Evolutionary conservation across 2,329 filamentous ascomycete species (phyloP), one percentile per base, ranked within the genome.

Genomic region (Fusarium devonianum): DNA sequence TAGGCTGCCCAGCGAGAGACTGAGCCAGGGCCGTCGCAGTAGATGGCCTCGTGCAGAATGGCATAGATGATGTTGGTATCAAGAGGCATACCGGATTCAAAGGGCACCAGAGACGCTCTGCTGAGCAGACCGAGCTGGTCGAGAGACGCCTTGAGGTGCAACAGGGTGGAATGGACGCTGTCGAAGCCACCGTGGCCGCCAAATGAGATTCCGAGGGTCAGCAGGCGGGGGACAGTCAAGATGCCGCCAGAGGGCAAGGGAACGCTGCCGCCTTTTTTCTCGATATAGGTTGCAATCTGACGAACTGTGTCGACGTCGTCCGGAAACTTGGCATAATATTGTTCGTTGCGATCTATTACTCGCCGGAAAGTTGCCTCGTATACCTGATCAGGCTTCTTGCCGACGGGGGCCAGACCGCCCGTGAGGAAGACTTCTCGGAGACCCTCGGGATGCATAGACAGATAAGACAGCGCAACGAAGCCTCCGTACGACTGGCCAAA

Each of bases 401-500:
- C 85, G 9, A 96, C 75, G 0, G 93, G 89, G 11, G 90, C 88
- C 33, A 97, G 77, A 0, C 93, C 93, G 26, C 93, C 93, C 9
- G 89, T 90, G 23, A 92, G 78, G 68, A 96, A 97, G 17, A 85
- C 84, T 73, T 97, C 93, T 21, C 85, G 84, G 17, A 97, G 73
- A 1, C 89, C 88, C 47, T 91, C 81, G 0, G 90, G 90, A 62
- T 83, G 86, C 68, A 89, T 85, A 3, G 89, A 94, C 12, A 97
- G 81, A 70, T 97, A 97, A 7, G 88, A 93, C 23, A 91, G 78
- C 36, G 80, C 81, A 66, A 92, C 90, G 71, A 96, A 97, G 1
- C 93, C 93, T 28, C 93, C 93, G 70, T 96, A 97, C 12, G 88
- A 92, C 73, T 97, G 93, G 7, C 93, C 93, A 55, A 96, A 87